Base-by-base conservation (phyloP, 2,329 filamentous ascomycete species). In the Uncinocarpus reesii region DNA sequence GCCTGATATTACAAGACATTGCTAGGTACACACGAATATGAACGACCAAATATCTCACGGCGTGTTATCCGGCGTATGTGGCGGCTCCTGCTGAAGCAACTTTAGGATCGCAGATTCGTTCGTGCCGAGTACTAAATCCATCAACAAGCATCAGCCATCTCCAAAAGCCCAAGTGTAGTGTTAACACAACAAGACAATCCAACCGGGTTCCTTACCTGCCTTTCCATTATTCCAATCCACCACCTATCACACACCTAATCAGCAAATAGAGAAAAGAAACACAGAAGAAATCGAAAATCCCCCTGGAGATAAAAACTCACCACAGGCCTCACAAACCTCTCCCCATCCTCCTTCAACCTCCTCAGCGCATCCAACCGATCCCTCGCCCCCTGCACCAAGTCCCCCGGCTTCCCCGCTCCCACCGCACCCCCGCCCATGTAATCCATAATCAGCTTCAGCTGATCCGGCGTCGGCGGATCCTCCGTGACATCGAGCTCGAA, bases 181-280 rank as follows among this genome's bases (percentile, higher is more conserved):
- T n/a, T n/a, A n/a, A n/a, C n/a, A n/a, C n/a, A n/a, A n/a, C n/a
- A n/a, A n/a, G n/a, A n/a, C n/a, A n/a, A n/a, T n/a, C n/a, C n/a
- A n/a, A n/a, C n/a, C n/a, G n/a, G n/a, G n/a, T n/a, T n/a, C n/a
- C n/a, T 48, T 65, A 70, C 84, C 73, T 40, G 82, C 90, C 65
- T 80, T 84, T 55, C 89, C 92, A 65, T 90, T 89, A 63, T 84
- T 86, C 92, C 92, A 96, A 65, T 96, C 90, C 45, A 96, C 90
- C 50, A 83, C 67, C 68, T 66, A 32, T 45, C 21, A 4, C n/a
- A 43, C 47, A 47, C 24, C 31, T 37, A 51, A 44, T 10, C 10
- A 34, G 54, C 31, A 48, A 11, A 40, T 29, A 26, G 24, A 49
- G 11, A 7, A 13, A 24, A 4, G 31, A 26, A 34, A 21, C n/a